Evolutionary conservation across 202 grass and related monocot genomes (phyloP).

Genomic region (Miscanthus sacchariflorus): DNA sequence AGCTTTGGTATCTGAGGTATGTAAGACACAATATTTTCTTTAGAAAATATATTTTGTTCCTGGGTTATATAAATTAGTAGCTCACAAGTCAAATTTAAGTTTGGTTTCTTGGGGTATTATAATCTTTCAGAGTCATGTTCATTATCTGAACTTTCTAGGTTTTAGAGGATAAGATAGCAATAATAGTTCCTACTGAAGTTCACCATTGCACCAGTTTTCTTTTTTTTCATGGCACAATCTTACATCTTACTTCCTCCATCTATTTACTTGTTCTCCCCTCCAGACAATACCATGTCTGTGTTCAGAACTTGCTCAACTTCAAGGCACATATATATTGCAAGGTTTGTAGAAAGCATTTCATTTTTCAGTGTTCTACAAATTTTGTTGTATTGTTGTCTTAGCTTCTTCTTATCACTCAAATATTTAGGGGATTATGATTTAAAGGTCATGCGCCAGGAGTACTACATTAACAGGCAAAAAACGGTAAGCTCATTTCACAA

Average conservation of each 20-base stretch:
- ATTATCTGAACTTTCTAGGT: conserved; percentile 12
- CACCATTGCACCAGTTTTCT: background rate
- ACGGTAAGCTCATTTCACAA: conserved; percentile 47
- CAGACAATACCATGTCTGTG: conserved; percentile 95
- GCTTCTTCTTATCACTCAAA: conserved; percentile 46
- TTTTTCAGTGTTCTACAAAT: conserved; percentile 29
- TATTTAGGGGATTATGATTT: conserved; percentile 93
- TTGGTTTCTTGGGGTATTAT: background rate
- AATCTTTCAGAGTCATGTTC: background rate
- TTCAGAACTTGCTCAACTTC: conserved; percentile 98
- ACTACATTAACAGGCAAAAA: conserved; percentile 93
- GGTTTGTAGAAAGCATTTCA: conserved; percentile 52
- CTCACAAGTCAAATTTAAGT: conserved; percentile 14
- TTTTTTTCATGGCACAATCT: background rate
- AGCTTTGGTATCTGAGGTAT: conserved; percentile 93
- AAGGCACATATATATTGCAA: conserved; percentile 99
- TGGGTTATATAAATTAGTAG: conserved; percentile 24
- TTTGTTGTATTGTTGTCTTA: conserved; percentile 26
- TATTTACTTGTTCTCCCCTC: conserved; percentile 46
- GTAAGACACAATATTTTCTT: conserved; percentile 17
- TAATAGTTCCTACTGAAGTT: conserved; percentile 33
- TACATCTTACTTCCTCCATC: conserved; percentile 31
- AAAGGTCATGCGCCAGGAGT: conserved; percentile 99
- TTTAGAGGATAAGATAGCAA: conserved; percentile 22
- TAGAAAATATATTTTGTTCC: conserved; percentile 21